Evolutionary conservation across 805 yeast genomes (phyloP), one percentile per base, ranked within the genome.

Genomic region (Candida loeiensis): DNA sequence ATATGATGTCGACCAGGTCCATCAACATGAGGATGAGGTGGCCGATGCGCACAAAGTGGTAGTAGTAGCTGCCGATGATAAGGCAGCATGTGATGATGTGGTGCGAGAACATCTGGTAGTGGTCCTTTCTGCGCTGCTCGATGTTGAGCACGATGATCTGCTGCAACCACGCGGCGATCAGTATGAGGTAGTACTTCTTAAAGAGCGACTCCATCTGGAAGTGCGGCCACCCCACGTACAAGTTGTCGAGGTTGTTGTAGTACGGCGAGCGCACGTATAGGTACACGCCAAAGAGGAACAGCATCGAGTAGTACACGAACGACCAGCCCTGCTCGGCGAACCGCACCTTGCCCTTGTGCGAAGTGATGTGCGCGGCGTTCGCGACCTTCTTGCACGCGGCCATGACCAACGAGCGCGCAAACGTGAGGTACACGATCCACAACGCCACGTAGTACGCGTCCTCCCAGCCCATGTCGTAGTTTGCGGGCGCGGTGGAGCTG

Each of bases 311-410:
- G 57, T 84, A 85, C 5, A 76, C 51, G 13, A 77, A 57, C 24
- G 77, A 68, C 96, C 96, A 89, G 37, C 87, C 80, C 66, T 88
- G 96, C 61, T 88, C 96, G 41, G 87, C 84, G 55, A 85, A 88
- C 43, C 96, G 73, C 41, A 76, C 76, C 16, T 70, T 65, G 0
- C 82, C 75, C 50, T 79, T 80, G 12, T 56, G 58, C 2, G 71
- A 61, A 28, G 59, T 59, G 36, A 85, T 77, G 17, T 74, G 41
- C 34, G 37, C 42, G 6, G 48, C 48, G 2, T 87, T 87, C 35
- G 80, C 52, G 14, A 90, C 88, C 39, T 64, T 69, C 36, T 84
- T 71, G 7, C 77, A 48, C 46, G 64, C 74, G 38, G 73, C 70
- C 80, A 86, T 82, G 25, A 76, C 48, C n/a, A 73, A 58, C 4